Percentiles rank a stretch among this genome's conserved stretches.
Evolutionary conservation across 805 yeast species (phyloP).

Genomic region (Candida berthetii): DNA sequence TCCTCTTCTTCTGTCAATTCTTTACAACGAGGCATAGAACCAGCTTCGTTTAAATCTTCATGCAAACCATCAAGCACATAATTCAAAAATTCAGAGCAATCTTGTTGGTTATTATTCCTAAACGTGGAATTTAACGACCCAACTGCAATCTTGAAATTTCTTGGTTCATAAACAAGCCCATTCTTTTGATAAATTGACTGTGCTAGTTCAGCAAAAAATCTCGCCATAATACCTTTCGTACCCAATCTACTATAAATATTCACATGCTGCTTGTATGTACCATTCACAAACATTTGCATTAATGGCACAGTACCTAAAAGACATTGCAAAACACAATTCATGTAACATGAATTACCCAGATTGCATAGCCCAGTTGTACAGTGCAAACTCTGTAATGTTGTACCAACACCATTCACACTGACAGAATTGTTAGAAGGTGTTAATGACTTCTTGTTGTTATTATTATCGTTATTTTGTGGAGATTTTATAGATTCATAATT

Average conservation of each 20-base stretch:
- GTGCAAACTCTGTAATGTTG: constrained; percentile 18
- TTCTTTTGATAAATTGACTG: constrained; percentile 45
- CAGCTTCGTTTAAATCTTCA: constrained; percentile 73
- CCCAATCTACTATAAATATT: constrained; percentile 73
- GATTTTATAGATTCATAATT: neutral
- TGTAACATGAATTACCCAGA: constrained; percentile 88
- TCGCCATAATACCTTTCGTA: constrained; percentile 72
- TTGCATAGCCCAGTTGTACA: constrained; percentile 70
- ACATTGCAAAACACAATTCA: constrained; percentile 90
- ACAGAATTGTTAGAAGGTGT: constrained; percentile 1
- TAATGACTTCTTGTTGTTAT: constrained; percentile 9
- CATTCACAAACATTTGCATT: constrained; percentile 53
- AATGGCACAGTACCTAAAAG: constrained; percentile 66
- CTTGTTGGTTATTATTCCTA: constrained; percentile 71
- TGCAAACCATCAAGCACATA: constrained; percentile 72
- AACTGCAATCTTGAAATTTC: constrained; percentile 56
- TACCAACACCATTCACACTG: constrained; percentile 2
- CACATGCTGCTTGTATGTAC: constrained; percentile 58
- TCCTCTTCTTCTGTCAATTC: constrained; percentile 73
- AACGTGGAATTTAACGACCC: constrained; percentile 66
- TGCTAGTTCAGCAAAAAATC: constrained; percentile 56
- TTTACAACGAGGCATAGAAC: constrained; percentile 43
- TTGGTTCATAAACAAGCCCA: constrained; percentile 45
- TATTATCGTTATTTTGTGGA: neutral
- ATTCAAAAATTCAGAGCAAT: constrained; percentile 76